Base-by-base conservation (phyloP, 768 basidiomycete genomes). In the Lanmaoa pseudosensibilis region DNA sequence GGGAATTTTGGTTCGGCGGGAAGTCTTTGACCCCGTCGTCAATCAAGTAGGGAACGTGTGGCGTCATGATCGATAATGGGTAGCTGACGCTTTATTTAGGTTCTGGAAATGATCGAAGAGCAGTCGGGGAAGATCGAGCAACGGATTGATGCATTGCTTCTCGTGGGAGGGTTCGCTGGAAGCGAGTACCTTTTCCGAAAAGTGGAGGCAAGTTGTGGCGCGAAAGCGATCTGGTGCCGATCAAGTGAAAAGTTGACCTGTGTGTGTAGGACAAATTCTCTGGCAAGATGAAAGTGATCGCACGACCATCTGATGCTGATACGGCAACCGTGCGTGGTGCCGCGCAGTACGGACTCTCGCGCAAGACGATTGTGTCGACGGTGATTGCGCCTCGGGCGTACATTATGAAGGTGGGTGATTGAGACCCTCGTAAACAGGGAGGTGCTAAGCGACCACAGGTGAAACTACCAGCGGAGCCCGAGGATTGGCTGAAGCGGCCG, bases 11-110 rank as follows among this genome's bases (percentile, higher is more conserved):
- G 77, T 95, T 50, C 85, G 92, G 32, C 77, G 82, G 60, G 88
- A 92, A 69, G 92, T 94, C 10, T 95, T 94, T 63, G 92, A 93
- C 72, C 92, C 93, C 27, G 87, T 94, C 37, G 84, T 95, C 36
- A 81, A 82, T 59, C 81, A 92, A 78, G 91, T 90, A 54, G 23
- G 78, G 62, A 59, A 18, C 40, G 18, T 30, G 56, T 58, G 55
- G 47, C 52, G 52, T 48, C 33, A 23, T 21, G 52, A 40, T 37
- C 38, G 54, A 45, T 46, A 27, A 44, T 46, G 37, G 30, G 46
- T 56, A 57, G 40, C 54, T 60, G 30, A 59, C 8, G 30, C 44
- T 39, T 8, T 60, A 47, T 52, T 45, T 65, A 93, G 88, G 91
- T 92, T 33, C 73, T 94, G 25, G 81, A 83, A 23, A 79, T 93